Evolutionary conservation across 2,329 filamentous ascomycete genomes (phyloP).

Genomic region (Sclerotiophoma versabilis): DNA sequence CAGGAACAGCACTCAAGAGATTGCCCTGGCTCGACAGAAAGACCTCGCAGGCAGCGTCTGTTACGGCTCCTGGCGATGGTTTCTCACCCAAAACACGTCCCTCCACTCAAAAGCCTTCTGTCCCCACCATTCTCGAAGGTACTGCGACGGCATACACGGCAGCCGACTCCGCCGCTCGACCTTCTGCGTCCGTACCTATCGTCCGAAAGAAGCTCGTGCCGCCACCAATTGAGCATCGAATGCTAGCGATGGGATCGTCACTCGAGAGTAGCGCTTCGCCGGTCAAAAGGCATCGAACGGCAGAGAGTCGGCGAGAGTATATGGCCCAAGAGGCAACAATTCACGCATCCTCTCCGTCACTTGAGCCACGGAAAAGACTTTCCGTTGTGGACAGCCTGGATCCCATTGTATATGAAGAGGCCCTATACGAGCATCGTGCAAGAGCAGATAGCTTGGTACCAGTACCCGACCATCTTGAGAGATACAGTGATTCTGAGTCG

Average conservation of each 20-base stretch:
- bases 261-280: conserved; percentile 26
- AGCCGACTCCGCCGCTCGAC: not conserved
- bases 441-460: conserved; percentile 31
- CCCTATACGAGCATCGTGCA: conserved; percentile 8
- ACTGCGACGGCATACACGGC: not conserved
- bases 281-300: conserved; percentile 23
- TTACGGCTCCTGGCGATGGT: conserved; percentile 3
- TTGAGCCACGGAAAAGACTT: conserved; percentile 22
- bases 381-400: conserved; percentile 21
- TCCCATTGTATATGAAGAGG: conserved; percentile 7
- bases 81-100: conserved; percentile 14
- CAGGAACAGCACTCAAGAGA: conserved; percentile 23
- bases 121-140: not conserved
- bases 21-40: conserved; percentile 45
- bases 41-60: conserved; percentile 9
- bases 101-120: conserved; percentile 8
- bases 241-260: conserved; percentile 13
- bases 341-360: conserved; percentile 7
- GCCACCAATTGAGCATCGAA: conserved; percentile 7
- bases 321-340: conserved; percentile 5
- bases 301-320: conserved; percentile 20
- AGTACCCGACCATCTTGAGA: conserved; percentile 35
- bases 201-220: conserved; percentile 16
- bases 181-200: not conserved
- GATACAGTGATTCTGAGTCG: conserved; percentile 26